Percentiles rank a stretch among this genome's conserved stretches.
Evolutionary conservation across 108 stramenopile species (phyloP).

Genomic region (Stephanodiscus minutulus): DNA sequence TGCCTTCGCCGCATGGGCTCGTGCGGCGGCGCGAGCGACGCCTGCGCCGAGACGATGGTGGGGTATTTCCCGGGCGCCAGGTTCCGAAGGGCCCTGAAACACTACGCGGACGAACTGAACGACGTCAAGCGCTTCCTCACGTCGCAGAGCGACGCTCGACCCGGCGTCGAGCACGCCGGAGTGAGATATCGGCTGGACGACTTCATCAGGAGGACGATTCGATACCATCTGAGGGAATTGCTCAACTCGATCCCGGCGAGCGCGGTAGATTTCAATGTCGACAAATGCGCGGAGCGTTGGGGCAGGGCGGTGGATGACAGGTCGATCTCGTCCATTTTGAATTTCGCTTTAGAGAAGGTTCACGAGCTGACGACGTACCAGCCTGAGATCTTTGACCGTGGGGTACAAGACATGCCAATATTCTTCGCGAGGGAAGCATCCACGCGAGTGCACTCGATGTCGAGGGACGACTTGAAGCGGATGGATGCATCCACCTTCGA

Average conservation of each 20-base stretch:
- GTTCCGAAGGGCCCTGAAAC: slow-evolving; percentile 27
- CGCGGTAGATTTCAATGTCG: slow-evolving; percentile 26
- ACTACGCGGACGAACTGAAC: slow-evolving; percentile 32
- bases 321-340: slow-evolving; percentile 58
- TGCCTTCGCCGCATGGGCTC: slow-evolving; percentile 37
- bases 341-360: slow-evolving; percentile 46
- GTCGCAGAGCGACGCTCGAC: not conserved
- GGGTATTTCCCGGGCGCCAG: slow-evolving; percentile 47
- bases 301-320: slow-evolving; percentile 52
- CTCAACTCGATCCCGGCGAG: slow-evolving; percentile 48
- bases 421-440: slow-evolving; percentile 47
- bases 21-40: slow-evolving; percentile 13
- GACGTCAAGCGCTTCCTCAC: slow-evolving; percentile 30
- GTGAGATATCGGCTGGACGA: slow-evolving; percentile 50
- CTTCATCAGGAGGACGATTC: slow-evolving; percentile 55
- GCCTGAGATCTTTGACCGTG: slow-evolving; percentile 17
- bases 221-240: slow-evolving; percentile 50
- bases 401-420: slow-evolving; percentile 9
- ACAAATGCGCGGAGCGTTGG: slow-evolving; percentile 35
- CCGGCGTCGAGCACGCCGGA: slow-evolving; percentile 16
- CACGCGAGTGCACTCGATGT: slow-evolving; percentile 9
- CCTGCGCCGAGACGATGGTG: slow-evolving; percentile 32
- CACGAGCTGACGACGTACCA: slow-evolving; percentile 22
- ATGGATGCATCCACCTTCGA: slow-evolving; percentile 30
- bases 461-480: slow-evolving; percentile 10